These are phyloP conservation scores for Fusarium ramigenum DNA, from an alignment of 2,329 filamentous ascomycete species.

Conservation along the genomic window DNA sequence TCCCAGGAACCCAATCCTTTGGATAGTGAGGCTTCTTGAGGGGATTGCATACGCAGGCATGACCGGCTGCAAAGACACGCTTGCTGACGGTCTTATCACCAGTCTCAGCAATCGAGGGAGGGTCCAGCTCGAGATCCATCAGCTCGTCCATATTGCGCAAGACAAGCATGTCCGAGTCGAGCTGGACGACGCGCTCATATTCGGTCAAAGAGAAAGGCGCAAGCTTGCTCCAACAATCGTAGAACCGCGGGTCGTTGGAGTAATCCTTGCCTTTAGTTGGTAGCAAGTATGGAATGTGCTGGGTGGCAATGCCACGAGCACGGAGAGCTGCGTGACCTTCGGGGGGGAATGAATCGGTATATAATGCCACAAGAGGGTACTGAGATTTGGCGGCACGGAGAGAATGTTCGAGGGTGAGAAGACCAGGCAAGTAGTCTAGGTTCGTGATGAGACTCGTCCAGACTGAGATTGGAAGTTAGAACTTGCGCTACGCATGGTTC, in stretches of 20 bases:
- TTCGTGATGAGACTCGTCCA: slow-evolving; percentile 93
- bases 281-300: slow-evolving; percentile 77
- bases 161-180: slow-evolving; percentile 90
- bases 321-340: slow-evolving; percentile 75
- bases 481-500: background rate
- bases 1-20: slow-evolving; percentile 67
- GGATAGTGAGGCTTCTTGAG: slow-evolving; percentile 83
- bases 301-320: slow-evolving; percentile 73
- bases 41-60: slow-evolving; percentile 89
- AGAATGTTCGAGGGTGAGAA: slow-evolving; percentile 82
- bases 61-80: slow-evolving; percentile 81
- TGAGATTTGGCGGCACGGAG: slow-evolving; percentile 71
- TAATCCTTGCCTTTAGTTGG: slow-evolving; percentile 74
- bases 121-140: slow-evolving; percentile 82
- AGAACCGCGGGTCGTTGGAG: slow-evolving; percentile 82
- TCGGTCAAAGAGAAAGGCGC: slow-evolving; percentile 79
- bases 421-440: slow-evolving; percentile 80
- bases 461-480: slow-evolving; percentile 59
- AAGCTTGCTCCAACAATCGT: slow-evolving; percentile 91
- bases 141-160: slow-evolving; percentile 89
- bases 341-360: slow-evolving; percentile 79
- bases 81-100: slow-evolving; percentile 48
- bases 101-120: slow-evolving; percentile 40
- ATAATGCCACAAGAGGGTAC: slow-evolving; percentile 84
- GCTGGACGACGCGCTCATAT: slow-evolving; percentile 81